phyloP scores from a whole-genome alignment of 345 rosid genomes.

The Zanthoxylum bungeanum region DNA sequence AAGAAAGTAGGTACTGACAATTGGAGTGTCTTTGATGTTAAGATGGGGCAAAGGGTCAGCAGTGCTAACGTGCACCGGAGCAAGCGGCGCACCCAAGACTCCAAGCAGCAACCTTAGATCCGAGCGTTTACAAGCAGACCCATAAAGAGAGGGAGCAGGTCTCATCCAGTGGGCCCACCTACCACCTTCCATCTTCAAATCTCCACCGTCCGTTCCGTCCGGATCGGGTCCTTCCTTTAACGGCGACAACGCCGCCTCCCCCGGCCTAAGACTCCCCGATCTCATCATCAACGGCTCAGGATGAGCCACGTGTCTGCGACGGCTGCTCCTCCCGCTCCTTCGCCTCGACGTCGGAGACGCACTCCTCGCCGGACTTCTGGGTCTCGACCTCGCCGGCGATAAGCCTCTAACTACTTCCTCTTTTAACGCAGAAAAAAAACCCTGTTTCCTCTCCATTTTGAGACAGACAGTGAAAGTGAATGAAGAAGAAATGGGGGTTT shows the following conservation, averaged over 20 bases:
- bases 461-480: background rate
- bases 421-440: constrained; percentile 61
- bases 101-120: constrained; percentile 87
- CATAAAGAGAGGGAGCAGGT: constrained; percentile 46
- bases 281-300: constrained; percentile 42
- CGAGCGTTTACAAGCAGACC: constrained; percentile 46
- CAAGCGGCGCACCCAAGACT: constrained; percentile 88
- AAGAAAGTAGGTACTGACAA: constrained; percentile 46
- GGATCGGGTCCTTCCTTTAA: constrained; percentile 70
- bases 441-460: constrained; percentile 74
- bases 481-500: background rate
- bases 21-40: constrained; percentile 70
- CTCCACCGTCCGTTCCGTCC: constrained; percentile 41
- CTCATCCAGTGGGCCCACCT: constrained; percentile 73
- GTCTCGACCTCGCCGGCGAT: constrained; percentile 56
- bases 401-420: constrained; percentile 51
- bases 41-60: constrained; percentile 62
- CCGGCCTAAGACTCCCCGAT: constrained; percentile 54
- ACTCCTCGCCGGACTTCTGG: constrained; percentile 57
- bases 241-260: constrained; percentile 70
- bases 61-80: constrained; percentile 73
- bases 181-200: constrained; percentile 51
- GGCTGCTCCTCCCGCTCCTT: constrained; percentile 24
- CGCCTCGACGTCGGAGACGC: constrained; percentile 59
- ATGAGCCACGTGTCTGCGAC: constrained; percentile 29